Evolutionary conservation across 1,284 basidiomycete species (phyloP).

Genomic region (Sanguinoderma infundibulare): DNA sequence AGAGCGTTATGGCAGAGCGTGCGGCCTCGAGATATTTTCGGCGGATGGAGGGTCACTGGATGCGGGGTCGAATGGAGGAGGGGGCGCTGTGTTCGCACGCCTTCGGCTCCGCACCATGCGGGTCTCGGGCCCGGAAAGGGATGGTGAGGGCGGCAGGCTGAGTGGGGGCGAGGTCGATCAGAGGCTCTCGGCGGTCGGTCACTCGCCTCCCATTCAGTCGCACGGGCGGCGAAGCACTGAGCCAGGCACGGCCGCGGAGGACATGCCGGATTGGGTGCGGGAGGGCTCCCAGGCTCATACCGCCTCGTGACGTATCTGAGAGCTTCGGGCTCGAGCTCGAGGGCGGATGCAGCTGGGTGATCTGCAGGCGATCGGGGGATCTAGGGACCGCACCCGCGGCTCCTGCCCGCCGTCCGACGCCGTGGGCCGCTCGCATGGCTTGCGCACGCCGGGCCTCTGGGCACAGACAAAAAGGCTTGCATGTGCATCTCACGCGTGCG

Average conservation of each 20-base stretch:
- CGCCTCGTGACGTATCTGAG: conserved; percentile 29
- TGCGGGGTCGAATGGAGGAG: neutral
- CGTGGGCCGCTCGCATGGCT: neutral
- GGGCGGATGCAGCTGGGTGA: conserved; percentile 16
- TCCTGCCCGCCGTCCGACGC: neutral
- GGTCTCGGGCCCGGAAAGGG: conserved; percentile 18
- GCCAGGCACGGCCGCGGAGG: neutral
- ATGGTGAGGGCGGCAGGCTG: neutral
- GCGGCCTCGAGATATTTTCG: neutral
- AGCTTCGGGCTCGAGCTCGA: conserved; percentile 15
- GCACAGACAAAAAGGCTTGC: too few relatives aligned
- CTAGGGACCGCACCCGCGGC: conserved; percentile 5
- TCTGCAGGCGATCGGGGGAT: conserved; percentile 26
- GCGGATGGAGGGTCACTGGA: neutral
- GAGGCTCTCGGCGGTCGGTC: neutral
- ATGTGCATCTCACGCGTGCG: too few relatives aligned
- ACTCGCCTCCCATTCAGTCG: neutral
- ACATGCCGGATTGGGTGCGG: neutral
- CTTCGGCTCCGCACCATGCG: conserved; percentile 26
- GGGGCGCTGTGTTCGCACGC: conserved; percentile 7
- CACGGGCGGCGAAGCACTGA: neutral
- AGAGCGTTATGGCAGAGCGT: too few relatives aligned
- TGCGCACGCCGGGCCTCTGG: neutral
- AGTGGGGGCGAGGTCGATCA: neutral
- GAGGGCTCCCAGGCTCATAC: conserved; percentile 19